Base-by-base conservation (phyloP, 306 rosid genomes). In the Gleditsia sinensis region DNA sequence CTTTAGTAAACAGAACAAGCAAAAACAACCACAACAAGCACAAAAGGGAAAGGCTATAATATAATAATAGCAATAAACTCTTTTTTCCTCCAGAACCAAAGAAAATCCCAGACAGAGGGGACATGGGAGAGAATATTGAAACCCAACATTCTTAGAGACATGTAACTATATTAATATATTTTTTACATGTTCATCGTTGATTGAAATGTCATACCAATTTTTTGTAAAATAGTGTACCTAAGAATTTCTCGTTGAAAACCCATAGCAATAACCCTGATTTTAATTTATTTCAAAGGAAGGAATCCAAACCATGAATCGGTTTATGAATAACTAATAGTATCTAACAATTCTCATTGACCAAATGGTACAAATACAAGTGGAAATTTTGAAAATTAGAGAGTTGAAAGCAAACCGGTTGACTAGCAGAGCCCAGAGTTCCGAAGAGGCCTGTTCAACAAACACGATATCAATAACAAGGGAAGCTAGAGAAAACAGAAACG, bases 391-490 rank as follows among this genome's bases (percentile, higher is more conserved):
- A 54, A 68, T 9, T n/a, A 50, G 2, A 23, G 9, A 49, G 48
- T 48, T 17, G 42, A 21, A 57, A 42, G 61, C 32, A 40, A 55
- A 87, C 96, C 92, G 83, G 53, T 25, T 63, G 4, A 16, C 43
- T 65, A 66, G 84, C 16, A 54, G 80, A 51, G 20, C n/a, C 63
- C 46, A 66, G 63, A 66, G 23, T 72, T 46, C 69, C 69, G 43
- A 27, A 74, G 28, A 33, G 36, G 3, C 75, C 81, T 83, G 58
- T 37, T 0, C 63, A 76, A 13, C 49, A 72, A 80, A 69, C 17
- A 46, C 39, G 73, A 75, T 67, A 51, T 9, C 48, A 40, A 49
- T 36, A 42, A 59, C 12, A 19, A 13, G 69, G 59, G 53, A 9
- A 69, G n/a, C 75, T 4, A 58, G 17, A 39, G 12, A 61, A 10